Percentiles rank a stretch among this genome's conserved stretches.
Evolutionary conservation across 805 yeast species (phyloP).

Genomic region (Zygoascus tannicola): DNA sequence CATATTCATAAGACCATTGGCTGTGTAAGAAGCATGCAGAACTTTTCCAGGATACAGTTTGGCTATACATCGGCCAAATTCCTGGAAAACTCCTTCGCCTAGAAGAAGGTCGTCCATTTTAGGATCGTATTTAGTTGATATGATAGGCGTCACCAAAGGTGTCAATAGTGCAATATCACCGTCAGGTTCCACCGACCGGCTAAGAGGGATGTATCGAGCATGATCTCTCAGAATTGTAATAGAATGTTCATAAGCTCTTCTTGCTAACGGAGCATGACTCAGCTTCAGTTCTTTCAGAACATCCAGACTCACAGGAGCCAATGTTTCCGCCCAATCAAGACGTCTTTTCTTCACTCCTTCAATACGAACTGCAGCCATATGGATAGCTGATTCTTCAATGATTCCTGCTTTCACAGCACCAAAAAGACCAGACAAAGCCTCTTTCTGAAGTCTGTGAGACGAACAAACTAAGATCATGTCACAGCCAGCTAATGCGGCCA

Average conservation of each 20-base stretch:
- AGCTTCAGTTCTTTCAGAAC: slow-evolving; percentile 29
- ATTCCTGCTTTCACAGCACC: slow-evolving; percentile 33
- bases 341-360: slow-evolving; percentile 34
- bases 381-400: slow-evolving; percentile 29
- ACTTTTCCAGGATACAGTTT: slow-evolving; percentile 39
- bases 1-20: slow-evolving; percentile 40
- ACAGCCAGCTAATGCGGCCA: slow-evolving; percentile 57
- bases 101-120: slow-evolving; percentile 40
- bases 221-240: slow-evolving; percentile 48
- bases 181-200: slow-evolving; percentile 31
- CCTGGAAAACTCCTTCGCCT: slow-evolving; percentile 27
- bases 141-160: slow-evolving; percentile 30
- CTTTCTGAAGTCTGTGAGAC: slow-evolving; percentile 43
- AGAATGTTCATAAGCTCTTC: slow-evolving; percentile 40
- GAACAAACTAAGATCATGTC: slow-evolving; percentile 57
- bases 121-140: slow-evolving; percentile 33
- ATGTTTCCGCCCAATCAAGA: slow-evolving; percentile 39
- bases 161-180: slow-evolving; percentile 27
- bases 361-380: slow-evolving; percentile 36
- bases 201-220: slow-evolving; percentile 36
- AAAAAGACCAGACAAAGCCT: slow-evolving; percentile 39
- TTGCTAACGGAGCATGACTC: slow-evolving; percentile 37
- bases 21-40: slow-evolving; percentile 48
- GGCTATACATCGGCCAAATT: slow-evolving; percentile 41
- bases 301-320: slow-evolving; percentile 27